Conservation (phyloP, 2,329 filamentous ascomycete genomes). For the Chaetomium sp. region DNA sequence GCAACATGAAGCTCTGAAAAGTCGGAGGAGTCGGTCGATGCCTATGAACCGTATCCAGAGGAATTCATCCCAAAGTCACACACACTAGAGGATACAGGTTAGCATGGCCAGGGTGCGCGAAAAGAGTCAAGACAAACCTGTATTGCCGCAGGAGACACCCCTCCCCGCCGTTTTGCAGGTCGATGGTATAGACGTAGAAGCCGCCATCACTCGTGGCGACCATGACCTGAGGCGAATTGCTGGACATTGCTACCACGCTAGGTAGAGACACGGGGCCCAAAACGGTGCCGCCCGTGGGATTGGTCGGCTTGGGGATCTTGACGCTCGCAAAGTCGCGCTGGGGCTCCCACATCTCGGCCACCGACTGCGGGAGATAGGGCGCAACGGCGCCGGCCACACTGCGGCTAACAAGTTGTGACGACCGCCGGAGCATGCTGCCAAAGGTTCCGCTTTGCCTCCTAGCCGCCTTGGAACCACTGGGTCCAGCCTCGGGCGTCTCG, state of each 20-base stretch:
- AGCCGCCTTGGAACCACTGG: constrained; percentile 39
- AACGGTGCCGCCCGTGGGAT: constrained; percentile 37
- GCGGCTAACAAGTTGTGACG: constrained; percentile 89
- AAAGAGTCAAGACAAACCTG: constrained; percentile 64
- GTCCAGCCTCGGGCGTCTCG: constrained; percentile 42
- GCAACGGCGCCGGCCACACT: constrained; percentile 87
- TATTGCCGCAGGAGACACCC: constrained; percentile 89
- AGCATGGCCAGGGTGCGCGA: neutral
- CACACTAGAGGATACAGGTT: constrained; percentile 43
- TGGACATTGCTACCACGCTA: constrained; percentile 97
- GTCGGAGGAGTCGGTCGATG: neutral
- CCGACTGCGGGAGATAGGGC: constrained; percentile 87
- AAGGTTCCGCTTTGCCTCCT: constrained; percentile 72
- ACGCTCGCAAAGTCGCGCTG: constrained; percentile 94
- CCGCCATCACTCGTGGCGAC: constrained; percentile 94
- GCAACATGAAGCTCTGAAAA: neutral
- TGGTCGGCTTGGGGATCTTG: constrained; percentile 71
- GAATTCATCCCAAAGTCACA: constrained; percentile 57
- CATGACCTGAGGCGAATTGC: constrained; percentile 93
- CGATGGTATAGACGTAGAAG: constrained; percentile 94
- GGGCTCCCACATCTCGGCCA: constrained; percentile 98
- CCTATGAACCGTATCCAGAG: constrained; percentile 48
- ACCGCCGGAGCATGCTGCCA: constrained; percentile 87
- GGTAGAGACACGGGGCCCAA: constrained; percentile 57
- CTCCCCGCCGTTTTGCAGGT: constrained; percentile 92